Conservation (phyloP, 163 green algal genomes). For the Scenedesmus sp. region DNA sequence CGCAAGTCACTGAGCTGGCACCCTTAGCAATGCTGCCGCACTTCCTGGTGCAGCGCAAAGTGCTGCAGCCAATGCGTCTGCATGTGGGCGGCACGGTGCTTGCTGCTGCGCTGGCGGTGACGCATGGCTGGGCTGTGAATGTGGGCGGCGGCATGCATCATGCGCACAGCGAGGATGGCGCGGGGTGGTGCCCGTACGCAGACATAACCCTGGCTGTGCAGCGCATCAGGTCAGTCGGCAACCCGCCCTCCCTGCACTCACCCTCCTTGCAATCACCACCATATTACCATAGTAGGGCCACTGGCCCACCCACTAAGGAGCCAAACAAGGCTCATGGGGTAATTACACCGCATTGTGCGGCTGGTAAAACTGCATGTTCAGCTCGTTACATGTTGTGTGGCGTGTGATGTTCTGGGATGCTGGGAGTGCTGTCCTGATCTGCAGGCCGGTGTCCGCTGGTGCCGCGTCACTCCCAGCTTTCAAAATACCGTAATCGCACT, state of each 20-base stretch:
- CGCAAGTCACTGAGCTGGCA: slow-evolving; percentile 80
- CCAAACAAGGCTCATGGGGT: too few species aligned
- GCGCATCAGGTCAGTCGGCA: slow-evolving; percentile 60
- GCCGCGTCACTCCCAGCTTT: too few species aligned
- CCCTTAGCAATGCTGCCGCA: slow-evolving; percentile 79
- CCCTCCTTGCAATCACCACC: too few species aligned
- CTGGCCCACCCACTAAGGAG: too few species aligned
- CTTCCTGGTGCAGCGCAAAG: slow-evolving; percentile 68
- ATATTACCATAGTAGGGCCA: too few species aligned
- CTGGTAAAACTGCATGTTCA: too few species aligned
- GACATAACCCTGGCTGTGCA: slow-evolving; percentile 78
- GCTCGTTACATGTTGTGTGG: too few species aligned
- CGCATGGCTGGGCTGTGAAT: slow-evolving; percentile 89
- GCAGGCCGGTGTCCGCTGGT: not conserved
- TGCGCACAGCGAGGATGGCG: slow-evolving; percentile 62
- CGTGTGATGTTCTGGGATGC: not conserved
- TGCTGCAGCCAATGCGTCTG: slow-evolving; percentile 60
- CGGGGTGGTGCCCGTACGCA: slow-evolving; percentile 71
- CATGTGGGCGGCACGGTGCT: slow-evolving; percentile 78
- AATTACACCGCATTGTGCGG: too few species aligned
- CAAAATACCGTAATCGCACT: too few species aligned
- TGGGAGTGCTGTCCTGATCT: not conserved
- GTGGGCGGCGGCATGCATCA: slow-evolving; percentile 91
- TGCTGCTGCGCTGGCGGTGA: slow-evolving; percentile 70
- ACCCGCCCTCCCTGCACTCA: too few species aligned